Conservation (phyloP, 163 green algal genomes). For the Chlorella variabilis region DNA sequence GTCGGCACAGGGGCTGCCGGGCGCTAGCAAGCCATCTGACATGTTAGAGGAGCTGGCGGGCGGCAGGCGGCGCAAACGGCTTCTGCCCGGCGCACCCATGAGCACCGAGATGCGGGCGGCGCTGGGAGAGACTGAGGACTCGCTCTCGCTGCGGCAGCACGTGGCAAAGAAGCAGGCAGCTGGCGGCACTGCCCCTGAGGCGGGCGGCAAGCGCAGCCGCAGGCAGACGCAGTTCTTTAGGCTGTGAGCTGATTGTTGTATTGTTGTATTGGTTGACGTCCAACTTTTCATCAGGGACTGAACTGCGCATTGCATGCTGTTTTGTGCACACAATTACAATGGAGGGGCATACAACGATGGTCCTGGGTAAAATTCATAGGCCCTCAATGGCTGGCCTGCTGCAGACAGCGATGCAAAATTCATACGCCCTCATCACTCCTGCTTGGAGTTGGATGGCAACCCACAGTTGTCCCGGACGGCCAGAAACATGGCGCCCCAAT, state of each 20-base stretch:
- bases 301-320: too few species aligned
- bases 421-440: not conserved
- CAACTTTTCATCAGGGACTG: too few species aligned
- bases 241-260: not conserved
- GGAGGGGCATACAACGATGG: too few species aligned
- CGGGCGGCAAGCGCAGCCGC: not conserved
- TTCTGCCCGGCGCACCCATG: constrained; percentile 22
- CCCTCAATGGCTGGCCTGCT: too few species aligned
- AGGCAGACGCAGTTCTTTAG: constrained; percentile 37
- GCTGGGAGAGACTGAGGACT: constrained; percentile 30
- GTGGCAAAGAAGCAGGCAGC: not conserved
- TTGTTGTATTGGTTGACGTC: not conserved
- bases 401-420: too few species aligned
- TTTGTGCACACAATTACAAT: too few species aligned
- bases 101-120: constrained; percentile 30
- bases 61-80: constrained; percentile 18
- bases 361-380: too few species aligned
- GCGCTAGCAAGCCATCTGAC: not conserved
- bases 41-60: not conserved
- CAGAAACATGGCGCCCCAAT: constrained; percentile 57
- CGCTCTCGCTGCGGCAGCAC: constrained; percentile 5
- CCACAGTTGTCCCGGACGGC: constrained; percentile 48
- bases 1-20: not conserved
- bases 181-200: not conserved
- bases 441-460: constrained; percentile 26